These are phyloP conservation scores for Aegilops umbellulata DNA, from an alignment of 176 grass and related monocot genomes.

Conservation along the genomic window DNA sequence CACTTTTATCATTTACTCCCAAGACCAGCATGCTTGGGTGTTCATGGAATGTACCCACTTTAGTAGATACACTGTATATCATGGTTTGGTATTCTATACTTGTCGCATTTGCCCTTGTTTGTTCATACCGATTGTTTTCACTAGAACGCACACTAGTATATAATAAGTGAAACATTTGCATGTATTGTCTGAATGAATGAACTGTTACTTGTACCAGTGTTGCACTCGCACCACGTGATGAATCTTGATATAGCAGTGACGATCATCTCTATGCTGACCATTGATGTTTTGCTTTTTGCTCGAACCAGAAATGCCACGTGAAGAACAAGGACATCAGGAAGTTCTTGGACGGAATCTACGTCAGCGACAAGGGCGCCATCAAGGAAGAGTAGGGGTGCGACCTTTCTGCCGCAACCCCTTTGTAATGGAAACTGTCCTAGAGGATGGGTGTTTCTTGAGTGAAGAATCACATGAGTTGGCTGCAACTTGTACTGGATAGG, in stretches of 20 bases:
- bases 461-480: no score
- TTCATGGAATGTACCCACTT: no score
- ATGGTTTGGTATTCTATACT: no score
- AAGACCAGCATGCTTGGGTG: neutral
- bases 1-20: neutral
- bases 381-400: constrained; percentile 33
- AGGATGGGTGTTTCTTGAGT: no score
- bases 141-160: neutral
- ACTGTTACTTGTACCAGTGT: neutral
- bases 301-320: constrained; percentile 71
- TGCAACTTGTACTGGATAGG: neutral
- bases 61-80: no score
- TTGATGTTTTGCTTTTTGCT: neutral
- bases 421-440: constrained; percentile 10
- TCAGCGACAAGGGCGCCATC: constrained; percentile 69
- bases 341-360: constrained; percentile 78
- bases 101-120: no score
- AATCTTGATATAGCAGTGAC: neutral
- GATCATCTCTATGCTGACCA: neutral
- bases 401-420: constrained; percentile 7
- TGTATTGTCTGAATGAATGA: neutral
- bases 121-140: no score
- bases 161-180: neutral
- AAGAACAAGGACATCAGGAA: constrained; percentile 85
- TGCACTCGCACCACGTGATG: neutral